Conservation (phyloP, 2,329 filamentous ascomycete species). For the Rasamsonia emersonii region DNA sequence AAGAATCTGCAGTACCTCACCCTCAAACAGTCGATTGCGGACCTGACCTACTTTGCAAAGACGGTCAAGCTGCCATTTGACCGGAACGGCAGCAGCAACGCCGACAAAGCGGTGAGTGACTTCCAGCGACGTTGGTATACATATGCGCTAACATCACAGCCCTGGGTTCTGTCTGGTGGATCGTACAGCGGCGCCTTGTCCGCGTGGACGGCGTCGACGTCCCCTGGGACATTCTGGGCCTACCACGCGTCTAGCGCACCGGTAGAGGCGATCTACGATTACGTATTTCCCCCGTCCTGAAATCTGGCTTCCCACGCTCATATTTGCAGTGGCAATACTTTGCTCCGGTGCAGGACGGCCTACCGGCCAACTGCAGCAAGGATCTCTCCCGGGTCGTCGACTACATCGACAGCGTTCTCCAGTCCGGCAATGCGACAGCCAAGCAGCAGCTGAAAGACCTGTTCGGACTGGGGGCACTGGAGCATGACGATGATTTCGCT, state of each 20-base stretch:
- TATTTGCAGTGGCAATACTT: conserved; percentile 47
- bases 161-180: conserved; percentile 50
- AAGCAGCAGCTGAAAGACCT: conserved; percentile 40
- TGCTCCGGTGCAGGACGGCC: conserved; percentile 47
- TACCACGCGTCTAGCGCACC: conserved; percentile 50
- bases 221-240: conserved; percentile 52
- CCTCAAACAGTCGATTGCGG: conserved; percentile 45
- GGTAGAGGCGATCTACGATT: conserved; percentile 48
- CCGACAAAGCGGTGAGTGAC: conserved; percentile 35
- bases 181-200: conserved; percentile 50
- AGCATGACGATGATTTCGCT: conserved; percentile 47
- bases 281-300: conserved; percentile 25
- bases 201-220: conserved; percentile 46
- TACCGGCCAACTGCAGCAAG: conserved; percentile 50
- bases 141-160: conserved; percentile 20
- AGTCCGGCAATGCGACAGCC: conserved; percentile 34
- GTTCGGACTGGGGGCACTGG: conserved; percentile 45
- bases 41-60: conserved; percentile 48
- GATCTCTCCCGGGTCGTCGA: conserved; percentile 46
- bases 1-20: conserved; percentile 48
- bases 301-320: no score
- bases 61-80: conserved; percentile 48
- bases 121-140: background rate
- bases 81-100: conserved; percentile 38
- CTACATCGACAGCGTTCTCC: conserved; percentile 44